These are phyloP conservation scores for Teratosphaeriaceae sp. DNA, from an alignment of 2,329 filamentous ascomycete species.

Conservation along the genomic window DNA sequence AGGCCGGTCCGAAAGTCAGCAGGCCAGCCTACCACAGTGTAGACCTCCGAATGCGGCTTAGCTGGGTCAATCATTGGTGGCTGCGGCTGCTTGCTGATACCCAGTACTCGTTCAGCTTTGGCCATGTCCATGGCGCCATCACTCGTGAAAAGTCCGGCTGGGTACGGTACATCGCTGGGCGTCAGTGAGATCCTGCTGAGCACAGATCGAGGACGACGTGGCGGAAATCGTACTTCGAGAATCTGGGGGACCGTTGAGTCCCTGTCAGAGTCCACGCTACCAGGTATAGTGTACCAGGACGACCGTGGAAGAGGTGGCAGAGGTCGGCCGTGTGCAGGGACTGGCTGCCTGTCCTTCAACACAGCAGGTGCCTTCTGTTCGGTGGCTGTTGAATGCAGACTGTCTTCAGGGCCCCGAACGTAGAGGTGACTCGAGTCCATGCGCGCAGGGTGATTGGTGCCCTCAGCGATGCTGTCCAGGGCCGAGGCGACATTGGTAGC, in stretches of 20 bases:
- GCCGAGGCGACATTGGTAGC: not conserved
- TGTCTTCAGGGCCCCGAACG: no score
- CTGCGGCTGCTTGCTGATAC: not conserved
- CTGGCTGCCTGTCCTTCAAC: no score
- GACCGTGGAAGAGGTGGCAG: no score
- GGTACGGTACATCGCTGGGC: conserved; percentile 13
- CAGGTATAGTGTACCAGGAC: no score
- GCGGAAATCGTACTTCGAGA: not conserved
- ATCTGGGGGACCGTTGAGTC: not conserved
- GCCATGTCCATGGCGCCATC: not conserved
- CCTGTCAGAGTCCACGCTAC: not conserved
- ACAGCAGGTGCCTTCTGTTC: no score
- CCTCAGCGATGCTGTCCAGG: not conserved
- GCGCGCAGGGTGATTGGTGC: not conserved
- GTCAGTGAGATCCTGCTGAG: conserved; percentile 8
- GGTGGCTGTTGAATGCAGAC: no score
- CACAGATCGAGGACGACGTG: not conserved
- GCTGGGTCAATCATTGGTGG: conserved; percentile 2
- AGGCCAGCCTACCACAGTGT: not conserved
- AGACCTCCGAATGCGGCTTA: conserved; percentile 6
- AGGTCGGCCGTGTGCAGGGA: no score
- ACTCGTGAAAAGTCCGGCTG: not conserved
- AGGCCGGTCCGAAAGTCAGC: not conserved
- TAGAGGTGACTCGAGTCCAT: no score
- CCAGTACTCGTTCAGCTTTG: conserved; percentile 9